Conservation (phyloP, 768 basidiomycete species). For the Rhizopogon roseolus region DNA sequence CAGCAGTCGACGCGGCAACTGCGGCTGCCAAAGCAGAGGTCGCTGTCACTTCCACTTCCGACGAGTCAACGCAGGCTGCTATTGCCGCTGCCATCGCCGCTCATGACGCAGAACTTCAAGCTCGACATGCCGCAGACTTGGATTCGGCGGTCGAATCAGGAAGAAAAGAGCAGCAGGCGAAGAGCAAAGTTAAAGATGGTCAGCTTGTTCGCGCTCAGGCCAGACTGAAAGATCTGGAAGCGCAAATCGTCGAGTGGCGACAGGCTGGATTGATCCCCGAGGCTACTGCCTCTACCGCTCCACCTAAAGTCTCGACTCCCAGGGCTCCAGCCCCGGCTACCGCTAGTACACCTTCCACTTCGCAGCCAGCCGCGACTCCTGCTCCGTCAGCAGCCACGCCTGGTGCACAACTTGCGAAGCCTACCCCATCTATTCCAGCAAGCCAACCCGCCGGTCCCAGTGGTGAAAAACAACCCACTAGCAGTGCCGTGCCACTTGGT, state of each 20-base stretch:
- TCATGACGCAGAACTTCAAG: slow-evolving; percentile 42
- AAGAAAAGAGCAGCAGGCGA: slow-evolving; percentile 55
- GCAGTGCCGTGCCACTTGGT: slow-evolving; percentile 22
- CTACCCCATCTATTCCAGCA: slow-evolving; percentile 12
- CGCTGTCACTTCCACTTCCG: slow-evolving; percentile 17
- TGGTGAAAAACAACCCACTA: slow-evolving; percentile 27
- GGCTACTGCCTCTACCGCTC: slow-evolving; percentile 15
- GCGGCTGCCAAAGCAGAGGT: slow-evolving; percentile 33
- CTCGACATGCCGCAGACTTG: slow-evolving; percentile 51
- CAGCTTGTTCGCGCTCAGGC: slow-evolving; percentile 59
- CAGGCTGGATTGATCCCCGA: slow-evolving; percentile 45
- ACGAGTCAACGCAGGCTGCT: slow-evolving; percentile 37
- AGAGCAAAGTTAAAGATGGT: slow-evolving; percentile 65
- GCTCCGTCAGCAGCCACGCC: slow-evolving; percentile 13
- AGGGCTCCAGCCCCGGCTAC: slow-evolving; percentile 4
- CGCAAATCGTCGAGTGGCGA: slow-evolving; percentile 53
- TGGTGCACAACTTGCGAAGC: slow-evolving; percentile 13
- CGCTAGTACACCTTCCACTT: slow-evolving; percentile 6
- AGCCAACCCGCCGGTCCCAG: slow-evolving; percentile 19
- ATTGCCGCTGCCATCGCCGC: slow-evolving; percentile 45
- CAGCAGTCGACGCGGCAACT: slow-evolving; percentile 45
- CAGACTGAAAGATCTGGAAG: slow-evolving; percentile 66
- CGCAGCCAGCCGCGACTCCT: slow-evolving; percentile 12
- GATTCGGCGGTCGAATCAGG: slow-evolving; percentile 65
- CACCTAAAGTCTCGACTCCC: slow-evolving; percentile 10